Evolutionary conservation across 2,329 filamentous ascomycete species (phyloP).

Genomic region (Sarocladium strictum): DNA sequence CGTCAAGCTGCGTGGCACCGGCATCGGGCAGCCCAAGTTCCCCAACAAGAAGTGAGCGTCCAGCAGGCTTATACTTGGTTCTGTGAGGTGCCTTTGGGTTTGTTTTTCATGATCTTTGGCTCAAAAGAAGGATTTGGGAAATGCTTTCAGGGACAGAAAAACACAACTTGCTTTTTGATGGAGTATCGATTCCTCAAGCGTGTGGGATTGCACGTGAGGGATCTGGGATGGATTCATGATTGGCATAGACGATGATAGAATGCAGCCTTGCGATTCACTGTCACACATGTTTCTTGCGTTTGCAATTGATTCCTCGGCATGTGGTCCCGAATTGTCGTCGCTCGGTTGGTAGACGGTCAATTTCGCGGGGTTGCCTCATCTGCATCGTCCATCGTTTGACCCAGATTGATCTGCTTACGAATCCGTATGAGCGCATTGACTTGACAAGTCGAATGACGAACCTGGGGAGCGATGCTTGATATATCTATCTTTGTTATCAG

Average conservation of each 20-base stretch:
- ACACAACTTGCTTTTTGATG: not conserved
- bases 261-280: slow-evolving; percentile 7
- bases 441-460: no score
- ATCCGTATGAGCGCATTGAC: no score
- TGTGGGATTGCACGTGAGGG: slow-evolving; percentile 1
- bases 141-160: not conserved
- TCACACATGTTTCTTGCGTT: not conserved
- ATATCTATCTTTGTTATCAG: not conserved
- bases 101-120: not conserved
- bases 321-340: no score
- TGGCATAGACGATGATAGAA: slow-evolving; percentile 9
- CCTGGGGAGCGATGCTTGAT: no score
- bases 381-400: no score
- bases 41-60: slow-evolving; percentile 55
- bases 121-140: not conserved
- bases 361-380: no score
- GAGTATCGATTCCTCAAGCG: slow-evolving; percentile 6
- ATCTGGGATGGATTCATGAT: slow-evolving; percentile 7
- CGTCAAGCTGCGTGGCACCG: slow-evolving; percentile 76
- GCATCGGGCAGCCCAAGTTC: slow-evolving; percentile 81
- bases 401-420: no score
- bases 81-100: not conserved
- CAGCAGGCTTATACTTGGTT: slow-evolving; percentile 3
- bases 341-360: no score
- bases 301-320: no score